A percentile compares a stretch with the other conserved stretches of the same genome.
phyloP scores from a whole-genome alignment of 2,329 filamentous ascomycete genomes.

The Sporothrix inflata region DNA sequence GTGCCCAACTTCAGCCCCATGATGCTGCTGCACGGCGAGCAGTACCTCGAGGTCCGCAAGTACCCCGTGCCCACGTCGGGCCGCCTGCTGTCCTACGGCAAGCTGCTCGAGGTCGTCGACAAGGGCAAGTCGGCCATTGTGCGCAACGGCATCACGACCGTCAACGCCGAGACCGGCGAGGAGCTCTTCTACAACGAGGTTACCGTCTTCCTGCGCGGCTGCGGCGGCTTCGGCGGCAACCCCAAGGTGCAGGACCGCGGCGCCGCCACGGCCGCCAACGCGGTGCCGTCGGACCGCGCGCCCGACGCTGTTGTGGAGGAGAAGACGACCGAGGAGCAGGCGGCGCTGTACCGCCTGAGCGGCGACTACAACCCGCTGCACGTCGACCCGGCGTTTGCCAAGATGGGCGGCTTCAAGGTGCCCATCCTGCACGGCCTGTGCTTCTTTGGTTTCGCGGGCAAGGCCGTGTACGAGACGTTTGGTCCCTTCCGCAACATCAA shows the following conservation, averaged over 20 bases:
- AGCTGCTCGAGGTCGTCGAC: conserved; percentile 91
- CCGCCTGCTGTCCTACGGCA: conserved; percentile 73
- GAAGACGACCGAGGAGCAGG: conserved; percentile 86
- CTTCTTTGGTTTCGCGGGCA: conserved; percentile 88
- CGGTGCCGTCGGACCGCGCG: conserved; percentile 68
- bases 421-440: conserved; percentile 97
- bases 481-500: conserved; percentile 89
- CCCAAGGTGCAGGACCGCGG: conserved; percentile 78
- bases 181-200: conserved; percentile 97
- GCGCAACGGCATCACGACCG: conserved; percentile 77
- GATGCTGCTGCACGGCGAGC: conserved; percentile 98
- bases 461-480: conserved; percentile 84
- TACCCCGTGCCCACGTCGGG: conserved; percentile 87
- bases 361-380: conserved; percentile 97
- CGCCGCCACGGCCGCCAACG: conserved; percentile 76
- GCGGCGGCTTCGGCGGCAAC: conserved; percentile 85
- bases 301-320: conserved; percentile 85
- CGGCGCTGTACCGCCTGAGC: conserved; percentile 87
- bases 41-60: conserved; percentile 93
- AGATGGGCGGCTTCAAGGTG: conserved; percentile 90
- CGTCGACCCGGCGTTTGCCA: conserved; percentile 91
- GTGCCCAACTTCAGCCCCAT: conserved; percentile 96
- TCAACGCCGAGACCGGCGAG: conserved; percentile 82
- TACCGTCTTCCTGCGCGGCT: conserved; percentile 89
- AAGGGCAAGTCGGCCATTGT: conserved; percentile 90